Conservation (phyloP, 352 stramenopile species). For the Blastocystis sp. region DNA sequence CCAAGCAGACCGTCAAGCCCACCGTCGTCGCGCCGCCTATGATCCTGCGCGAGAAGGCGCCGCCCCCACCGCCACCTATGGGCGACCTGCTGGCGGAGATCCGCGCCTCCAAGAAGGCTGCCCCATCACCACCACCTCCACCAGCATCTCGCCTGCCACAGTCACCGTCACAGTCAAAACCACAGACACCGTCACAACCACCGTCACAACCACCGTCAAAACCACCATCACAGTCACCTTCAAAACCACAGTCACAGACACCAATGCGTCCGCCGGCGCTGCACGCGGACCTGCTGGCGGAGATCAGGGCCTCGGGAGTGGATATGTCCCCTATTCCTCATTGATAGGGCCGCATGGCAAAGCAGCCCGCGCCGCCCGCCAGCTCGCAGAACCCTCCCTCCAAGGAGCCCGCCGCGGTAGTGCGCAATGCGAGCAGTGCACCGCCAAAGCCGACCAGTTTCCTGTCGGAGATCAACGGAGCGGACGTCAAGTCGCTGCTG, state of each 20-base stretch:
- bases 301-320: conserved; percentile 28
- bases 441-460: conserved; percentile 6
- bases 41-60: background rate
- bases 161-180: too few relatives aligned
- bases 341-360: conserved; percentile 10
- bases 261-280: background rate
- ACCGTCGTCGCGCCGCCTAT: background rate
- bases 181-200: background rate
- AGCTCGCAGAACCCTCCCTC: background rate
- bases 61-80: background rate
- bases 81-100: background rate
- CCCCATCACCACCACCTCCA: background rate
- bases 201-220: background rate
- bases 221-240: background rate
- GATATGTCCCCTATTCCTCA: background rate
- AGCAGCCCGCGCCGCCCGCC: background rate
- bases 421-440: background rate
- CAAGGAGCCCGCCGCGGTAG: background rate
- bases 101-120: background rate
- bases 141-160: too few relatives aligned
- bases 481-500: background rate
- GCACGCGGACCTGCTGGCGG: background rate
- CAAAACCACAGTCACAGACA: background rate
- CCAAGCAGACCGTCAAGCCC: background rate
- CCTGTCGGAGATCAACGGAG: conserved; percentile 16